Percentiles rank a stretch among this genome's conserved stretches.
Conservation (phyloP, 306 rosid species). For the Sicyos baderoa region DNA sequence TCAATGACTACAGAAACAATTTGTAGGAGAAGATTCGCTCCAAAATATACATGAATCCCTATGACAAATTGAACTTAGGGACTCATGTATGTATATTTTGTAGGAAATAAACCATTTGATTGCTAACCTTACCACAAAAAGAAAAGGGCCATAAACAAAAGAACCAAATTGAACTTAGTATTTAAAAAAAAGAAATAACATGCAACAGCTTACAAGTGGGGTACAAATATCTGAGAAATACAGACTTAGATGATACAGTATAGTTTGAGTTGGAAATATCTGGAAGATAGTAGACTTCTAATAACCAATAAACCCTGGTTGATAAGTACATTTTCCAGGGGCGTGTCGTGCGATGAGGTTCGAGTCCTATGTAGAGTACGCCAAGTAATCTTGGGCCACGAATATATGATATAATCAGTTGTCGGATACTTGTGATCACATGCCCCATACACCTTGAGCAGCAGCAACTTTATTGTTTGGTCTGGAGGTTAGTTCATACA, state of each 20-base stretch:
- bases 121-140: too few relatives aligned
- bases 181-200: too few relatives aligned
- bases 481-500: conserved; percentile 82
- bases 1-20: too few relatives aligned
- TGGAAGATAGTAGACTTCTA: not conserved
- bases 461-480: conserved; percentile 72
- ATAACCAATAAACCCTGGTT: not conserved
- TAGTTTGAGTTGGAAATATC: not conserved
- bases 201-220: not conserved
- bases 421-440: conserved; percentile 34
- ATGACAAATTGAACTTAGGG: too few relatives aligned
- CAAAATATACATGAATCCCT: too few relatives aligned
- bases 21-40: too few relatives aligned
- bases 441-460: conserved; percentile 98
- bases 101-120: too few relatives aligned
- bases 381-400: not conserved
- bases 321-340: conserved; percentile 1
- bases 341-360: not conserved
- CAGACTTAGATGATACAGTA: not conserved
- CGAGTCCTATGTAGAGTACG: not conserved
- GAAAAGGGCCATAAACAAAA: too few relatives aligned
- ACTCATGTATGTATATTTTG: too few relatives aligned
- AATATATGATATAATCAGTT: not conserved
- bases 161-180: too few relatives aligned
- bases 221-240: not conserved